These are phyloP conservation scores for Solanum aculeatissimum DNA, from an alignment of 305 asterid genomes.

Conservation along the genomic window DNA sequence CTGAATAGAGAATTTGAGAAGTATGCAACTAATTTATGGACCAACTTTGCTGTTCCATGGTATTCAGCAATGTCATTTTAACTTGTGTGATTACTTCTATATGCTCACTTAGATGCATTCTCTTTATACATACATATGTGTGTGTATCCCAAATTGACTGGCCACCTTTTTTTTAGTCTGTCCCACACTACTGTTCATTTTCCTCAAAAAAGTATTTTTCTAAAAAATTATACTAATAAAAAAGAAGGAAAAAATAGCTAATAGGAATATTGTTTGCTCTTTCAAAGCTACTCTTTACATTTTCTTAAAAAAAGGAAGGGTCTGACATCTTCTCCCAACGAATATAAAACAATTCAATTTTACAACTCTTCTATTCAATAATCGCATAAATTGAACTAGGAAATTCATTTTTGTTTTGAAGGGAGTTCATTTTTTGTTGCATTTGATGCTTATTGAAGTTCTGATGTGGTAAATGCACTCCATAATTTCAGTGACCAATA, in stretches of 20 bases:
- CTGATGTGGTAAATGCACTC: background rate
- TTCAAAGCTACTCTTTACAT: background rate
- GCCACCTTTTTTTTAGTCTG: background rate
- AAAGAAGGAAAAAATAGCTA: background rate
- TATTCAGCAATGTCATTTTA: background rate
- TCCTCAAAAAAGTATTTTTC: background rate
- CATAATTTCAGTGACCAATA: background rate
- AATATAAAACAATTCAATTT: background rate
- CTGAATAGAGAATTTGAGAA: background rate
- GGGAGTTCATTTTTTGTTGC: background rate
- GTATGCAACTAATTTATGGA: background rate
- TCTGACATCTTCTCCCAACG: background rate
- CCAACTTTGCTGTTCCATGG: background rate
- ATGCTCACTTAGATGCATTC: background rate
- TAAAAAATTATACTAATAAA: background rate
- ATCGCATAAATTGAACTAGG: background rate
- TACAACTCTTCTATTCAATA: background rate
- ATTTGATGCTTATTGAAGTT: background rate
- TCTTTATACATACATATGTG: background rate
- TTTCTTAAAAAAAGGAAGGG: background rate
- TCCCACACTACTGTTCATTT: background rate
- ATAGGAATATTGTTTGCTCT: background rate
- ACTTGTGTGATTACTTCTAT: background rate
- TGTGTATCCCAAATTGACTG: background rate
- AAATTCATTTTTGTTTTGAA: background rate